Evolutionary conservation across 2,329 filamentous ascomycete genomes (phyloP), one percentile per base, ranked within the genome.

Genomic region (Pseudogymnoascus sp.): DNA sequence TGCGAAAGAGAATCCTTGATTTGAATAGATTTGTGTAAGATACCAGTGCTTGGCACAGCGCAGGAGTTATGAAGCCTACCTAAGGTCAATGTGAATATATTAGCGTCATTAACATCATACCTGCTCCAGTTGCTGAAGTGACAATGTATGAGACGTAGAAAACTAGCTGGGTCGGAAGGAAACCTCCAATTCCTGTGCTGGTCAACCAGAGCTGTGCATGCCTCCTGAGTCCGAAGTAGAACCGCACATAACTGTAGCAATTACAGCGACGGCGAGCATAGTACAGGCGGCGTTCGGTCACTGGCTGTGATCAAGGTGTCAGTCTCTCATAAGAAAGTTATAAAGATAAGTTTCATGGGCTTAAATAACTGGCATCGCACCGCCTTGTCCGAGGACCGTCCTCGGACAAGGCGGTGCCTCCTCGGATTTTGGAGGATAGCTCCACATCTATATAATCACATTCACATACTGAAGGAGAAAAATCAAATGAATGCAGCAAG

Each of bases 1-100:
- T 18, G 63, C 71, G 18, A 63, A 57, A 37, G 70, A 72, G 61
- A 72, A 72, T 61, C 69, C 70, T 38, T 72, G 47, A 54, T 54
- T 54, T 34, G 25, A 28, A 14, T 54, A 50, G 43, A 28, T 28
- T 12, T 54, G 47, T 54, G 6, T 32, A 54, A 54, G 25, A 54
- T 54, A 54, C 47, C 47, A 54, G 9, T 18, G 47, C 47, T 54
- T 20, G 28, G 28, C 47, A 32, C 18, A 54, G 47, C 25, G 47
- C 47, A 28, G 47, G 47, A 28, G 47, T 54, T 54, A 54, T 54
- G 39, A 43, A 32, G n/a, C 16, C 47, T 18, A 32, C 28, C 4
- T 6, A 16, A 32, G 47, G 47, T 28, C 25, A 20, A 9, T 54
- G 9, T 54, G 28, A 54, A 54, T 54, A 12, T 54, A 32, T 32